Percentiles rank a stretch among this genome's conserved stretches.
Conservation (phyloP, 2,329 filamentous ascomycete genomes). For the Elsinoe perseae region DNA sequence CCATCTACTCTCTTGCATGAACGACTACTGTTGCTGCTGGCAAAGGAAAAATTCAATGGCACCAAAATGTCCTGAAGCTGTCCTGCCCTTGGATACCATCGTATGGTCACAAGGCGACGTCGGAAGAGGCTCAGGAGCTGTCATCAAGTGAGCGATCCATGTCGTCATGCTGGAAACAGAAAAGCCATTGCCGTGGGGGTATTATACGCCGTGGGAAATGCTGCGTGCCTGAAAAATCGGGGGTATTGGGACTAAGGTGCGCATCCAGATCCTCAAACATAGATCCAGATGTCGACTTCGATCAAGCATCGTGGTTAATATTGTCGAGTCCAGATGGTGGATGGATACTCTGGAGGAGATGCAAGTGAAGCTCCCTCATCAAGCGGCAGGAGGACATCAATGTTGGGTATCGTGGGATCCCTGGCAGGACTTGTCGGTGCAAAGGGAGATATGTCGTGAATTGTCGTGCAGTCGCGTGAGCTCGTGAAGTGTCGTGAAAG, state of each 20-base stretch:
- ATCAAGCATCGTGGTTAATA: conserved; percentile 15
- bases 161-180: background rate
- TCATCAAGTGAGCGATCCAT: background rate
- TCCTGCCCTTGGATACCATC: conserved; percentile 11
- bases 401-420: conserved; percentile 1
- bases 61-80: background rate
- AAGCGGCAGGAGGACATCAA: conserved; percentile 15
- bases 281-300: conserved; percentile 14
- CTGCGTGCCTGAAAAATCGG: conserved; percentile 12
- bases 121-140: background rate
- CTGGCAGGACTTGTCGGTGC: background rate
- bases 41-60: conserved; percentile 2
- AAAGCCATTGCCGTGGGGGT: conserved; percentile 7
- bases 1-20: background rate
- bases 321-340: conserved; percentile 15
- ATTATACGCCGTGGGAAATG: conserved; percentile 11
- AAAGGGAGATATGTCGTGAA: background rate
- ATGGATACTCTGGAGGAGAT: conserved; percentile 15
- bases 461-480: background rate
- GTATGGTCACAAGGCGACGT: background rate
- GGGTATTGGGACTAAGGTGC: conserved; percentile 1
- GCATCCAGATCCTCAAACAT: conserved; percentile 16
- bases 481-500: background rate
- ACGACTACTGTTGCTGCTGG: conserved; percentile 4
- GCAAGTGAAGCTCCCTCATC: conserved; percentile 15